A percentile compares a stretch with the other conserved stretches of the same genome.
Evolutionary conservation across 306 rosid species (phyloP).

Genomic region (Quercus aquifolioides): DNA sequence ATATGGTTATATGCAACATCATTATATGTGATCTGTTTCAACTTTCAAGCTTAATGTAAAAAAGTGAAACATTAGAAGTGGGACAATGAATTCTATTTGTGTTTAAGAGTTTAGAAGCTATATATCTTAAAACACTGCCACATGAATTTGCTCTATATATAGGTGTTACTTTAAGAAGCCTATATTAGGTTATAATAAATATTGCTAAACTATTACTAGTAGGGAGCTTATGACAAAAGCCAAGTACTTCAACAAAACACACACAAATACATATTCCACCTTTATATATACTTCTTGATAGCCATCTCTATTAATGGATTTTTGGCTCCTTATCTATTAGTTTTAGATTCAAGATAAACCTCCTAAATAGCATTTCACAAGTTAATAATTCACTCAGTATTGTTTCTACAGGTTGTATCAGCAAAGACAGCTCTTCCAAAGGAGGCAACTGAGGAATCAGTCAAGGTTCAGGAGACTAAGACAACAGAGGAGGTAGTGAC

Average conservation of each 20-base stretch:
- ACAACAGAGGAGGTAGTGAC: constrained; percentile 29
- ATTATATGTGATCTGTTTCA: no score
- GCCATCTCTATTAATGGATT: neutral
- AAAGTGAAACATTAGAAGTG: no score
- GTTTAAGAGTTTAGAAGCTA: neutral
- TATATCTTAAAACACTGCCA: neutral
- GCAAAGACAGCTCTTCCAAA: constrained; percentile 50
- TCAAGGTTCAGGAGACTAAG: constrained; percentile 35
- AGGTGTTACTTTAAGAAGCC: neutral
- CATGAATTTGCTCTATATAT: neutral
- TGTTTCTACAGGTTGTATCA: constrained; percentile 47
- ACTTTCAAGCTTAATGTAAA: no score
- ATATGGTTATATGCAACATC: no score
- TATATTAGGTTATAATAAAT: neutral
- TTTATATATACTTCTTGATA: neutral
- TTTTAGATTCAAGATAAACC: neutral
- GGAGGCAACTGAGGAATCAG: constrained; percentile 35
- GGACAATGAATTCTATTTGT: no score
- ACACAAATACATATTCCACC: neutral
- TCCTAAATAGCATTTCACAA: neutral
- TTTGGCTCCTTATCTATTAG: neutral
- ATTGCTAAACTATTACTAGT: neutral
- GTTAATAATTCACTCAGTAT: neutral
- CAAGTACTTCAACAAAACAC: neutral
- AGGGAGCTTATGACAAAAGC: neutral